Base-by-base conservation (phyloP, 2,329 filamentous ascomycete species). In the Didymella pomorum region DNA sequence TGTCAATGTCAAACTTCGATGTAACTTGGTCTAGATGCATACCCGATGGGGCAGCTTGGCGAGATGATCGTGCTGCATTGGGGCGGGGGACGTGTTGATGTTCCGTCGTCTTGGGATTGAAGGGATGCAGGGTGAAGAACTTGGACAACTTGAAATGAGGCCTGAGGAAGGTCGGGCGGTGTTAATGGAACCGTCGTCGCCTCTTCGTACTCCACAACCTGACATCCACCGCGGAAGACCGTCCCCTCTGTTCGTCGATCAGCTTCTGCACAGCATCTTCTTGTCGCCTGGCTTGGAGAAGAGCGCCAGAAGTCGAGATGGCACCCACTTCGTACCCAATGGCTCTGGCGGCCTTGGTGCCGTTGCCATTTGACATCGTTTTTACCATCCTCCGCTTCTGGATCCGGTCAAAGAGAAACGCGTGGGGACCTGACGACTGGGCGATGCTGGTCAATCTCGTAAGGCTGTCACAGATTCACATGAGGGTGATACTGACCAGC, bases 401-500 rank as follows among this genome's bases (percentile, higher is more conserved):
- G 56, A 59, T 62, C 37, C 46, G 59, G 9, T 51, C 59, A 16
- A 54, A 59, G 28, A 62, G 59, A 28, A 62, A 62, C 20, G 59
- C 59, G 45, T 62, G 59, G 59, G 59, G 59, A 31, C 35, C 48
- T 25, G 59, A 62, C n/a, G 59, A 62, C 54, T 62, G 59, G 59
- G 59, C 59, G 37, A 62, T 62, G 59, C 44, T 62, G 52, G 52
- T 56, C 25, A 62, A 62, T 28, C 45, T 62, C 16, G 59, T 62
- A 55, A 37, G 47, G 10, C 20, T 21, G 18, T 18, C 16, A 31
- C 28, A 10, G 18, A 10, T 3, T 41, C 35, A 29, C 11, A 2
- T 10, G 4, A 7, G 4, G 4, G 2, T 37, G 26, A 42, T 35
- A 21, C 41, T 55, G 37, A 58, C 23, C 14, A 18, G 23, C 26